These are phyloP conservation scores for Aspergillus tubingensis DNA, from an alignment of 2,329 filamentous ascomycete genomes.

Conservation along the genomic window DNA sequence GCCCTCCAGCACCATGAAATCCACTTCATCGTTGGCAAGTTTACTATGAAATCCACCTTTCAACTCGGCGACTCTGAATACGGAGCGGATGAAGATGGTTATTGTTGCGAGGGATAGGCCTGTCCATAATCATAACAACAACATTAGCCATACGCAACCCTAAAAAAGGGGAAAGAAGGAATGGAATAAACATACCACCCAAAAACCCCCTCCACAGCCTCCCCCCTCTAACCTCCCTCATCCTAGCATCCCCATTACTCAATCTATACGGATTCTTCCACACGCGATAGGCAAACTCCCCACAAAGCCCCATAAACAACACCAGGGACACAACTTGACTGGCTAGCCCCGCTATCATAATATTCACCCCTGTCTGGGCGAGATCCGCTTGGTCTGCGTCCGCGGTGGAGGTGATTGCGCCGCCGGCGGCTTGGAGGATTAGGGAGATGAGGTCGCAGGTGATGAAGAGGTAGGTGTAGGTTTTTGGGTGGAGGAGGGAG, in stretches of 20 bases:
- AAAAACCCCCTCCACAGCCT: slow-evolving; percentile 2
- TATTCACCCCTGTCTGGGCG: slow-evolving; percentile 53
- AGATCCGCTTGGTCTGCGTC: neutral
- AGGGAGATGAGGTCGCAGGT: slow-evolving; percentile 64
- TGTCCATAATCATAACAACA: no score
- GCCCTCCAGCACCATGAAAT: slow-evolving; percentile 58
- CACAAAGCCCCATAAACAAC: slow-evolving; percentile 55
- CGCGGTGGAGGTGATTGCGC: slow-evolving; percentile 18
- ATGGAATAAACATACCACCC: slow-evolving; percentile 14
- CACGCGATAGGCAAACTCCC: slow-evolving; percentile 53
- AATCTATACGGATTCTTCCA: slow-evolving; percentile 8
- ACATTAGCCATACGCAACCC: no score
- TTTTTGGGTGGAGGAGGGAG: slow-evolving; percentile 35
- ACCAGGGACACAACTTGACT: slow-evolving; percentile 62
- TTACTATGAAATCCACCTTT: slow-evolving; percentile 49
- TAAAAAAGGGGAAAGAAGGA: no score
- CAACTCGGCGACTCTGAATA: slow-evolving; percentile 55
- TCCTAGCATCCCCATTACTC: slow-evolving; percentile 8
- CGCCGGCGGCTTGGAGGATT: slow-evolving; percentile 60
- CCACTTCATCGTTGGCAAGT: slow-evolving; percentile 52
- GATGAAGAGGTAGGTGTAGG: slow-evolving; percentile 55
- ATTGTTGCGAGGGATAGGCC: slow-evolving; percentile 43
- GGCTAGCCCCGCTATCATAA: slow-evolving; percentile 66
- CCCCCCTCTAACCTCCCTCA: neutral
- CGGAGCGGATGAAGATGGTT: slow-evolving; percentile 50